Base-by-base conservation (phyloP, 345 rosid species). In the Arabis alpina region DNA sequence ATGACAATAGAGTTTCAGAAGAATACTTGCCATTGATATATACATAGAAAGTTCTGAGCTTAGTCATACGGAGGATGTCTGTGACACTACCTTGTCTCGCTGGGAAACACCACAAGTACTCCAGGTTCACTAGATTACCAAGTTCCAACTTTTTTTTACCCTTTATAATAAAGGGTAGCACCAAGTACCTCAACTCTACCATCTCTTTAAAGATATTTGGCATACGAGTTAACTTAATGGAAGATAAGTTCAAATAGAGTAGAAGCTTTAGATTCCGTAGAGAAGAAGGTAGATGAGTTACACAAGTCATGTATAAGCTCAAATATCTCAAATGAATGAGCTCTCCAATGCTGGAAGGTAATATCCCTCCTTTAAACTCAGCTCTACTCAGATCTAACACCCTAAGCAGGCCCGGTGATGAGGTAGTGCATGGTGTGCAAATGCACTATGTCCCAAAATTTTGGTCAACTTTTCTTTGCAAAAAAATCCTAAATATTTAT, bases 241-340 rank as follows among this genome's bases (percentile, higher is more conserved):
- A 8, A 7, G 0, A 5, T 42, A 71, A 40, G 36, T 61, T 45
- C 55, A 71, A 28, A 8, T 39, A 40, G 12, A 58, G 41, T 16
- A 71, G 23, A 41, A 15, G 28, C 14, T n/a, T 41, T 16, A 71
- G 8, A 14, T 71, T 61, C 15, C 42, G 59, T 2, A 71, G 11
- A 40, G 68, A 40, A n/a, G 52, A 61, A n/a, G 76, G 61, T 44
- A 71, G 2, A 28, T 55, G 36, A 8, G 54, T 9, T 10, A 68
- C 55, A 2, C 3, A 13, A 30, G 55, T 12, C 8, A 9, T 5
- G 4, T 3, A 2, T 39, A 70, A 37, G 30, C 66, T 41, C 53
- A 61, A 40, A 58, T 19, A 70, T 62, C 68, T 71, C 55, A 71
- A 61, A 42, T 76, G 81, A 28, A 77, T 71, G 56, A 84, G 73